phyloP scores from a whole-genome alignment of 345 rosid genomes.

The Citrus sp. region DNA sequence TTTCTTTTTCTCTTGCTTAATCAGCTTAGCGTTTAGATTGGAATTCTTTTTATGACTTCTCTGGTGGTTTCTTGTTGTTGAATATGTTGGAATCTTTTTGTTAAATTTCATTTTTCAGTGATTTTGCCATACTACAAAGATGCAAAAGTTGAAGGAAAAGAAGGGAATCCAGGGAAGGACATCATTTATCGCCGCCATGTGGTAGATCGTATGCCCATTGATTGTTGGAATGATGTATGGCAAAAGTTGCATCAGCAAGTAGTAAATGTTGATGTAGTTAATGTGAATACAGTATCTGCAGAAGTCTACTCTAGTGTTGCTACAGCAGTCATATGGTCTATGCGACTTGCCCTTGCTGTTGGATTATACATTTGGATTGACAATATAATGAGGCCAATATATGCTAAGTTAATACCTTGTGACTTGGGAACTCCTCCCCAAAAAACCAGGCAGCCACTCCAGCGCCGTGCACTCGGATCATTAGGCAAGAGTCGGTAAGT shows the following conservation, averaged over 20 bases:
- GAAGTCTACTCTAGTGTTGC: slow-evolving; percentile 83
- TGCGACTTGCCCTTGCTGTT: slow-evolving; percentile 82
- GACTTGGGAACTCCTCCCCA: slow-evolving; percentile 75
- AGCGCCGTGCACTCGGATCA: slow-evolving; percentile 82
- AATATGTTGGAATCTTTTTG: neutral
- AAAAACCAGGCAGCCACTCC: slow-evolving; percentile 53
- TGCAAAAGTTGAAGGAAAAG: slow-evolving; percentile 38
- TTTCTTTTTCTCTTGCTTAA: neutral
- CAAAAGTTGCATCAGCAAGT: slow-evolving; percentile 84
- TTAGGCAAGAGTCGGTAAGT: slow-evolving; percentile 91
- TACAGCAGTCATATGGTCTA: slow-evolving; percentile 85
- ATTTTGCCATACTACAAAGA: slow-evolving; percentile 83
- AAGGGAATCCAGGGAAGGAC: slow-evolving; percentile 46
- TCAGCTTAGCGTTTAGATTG: neutral
- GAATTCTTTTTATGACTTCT: neutral
- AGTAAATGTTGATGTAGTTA: slow-evolving; percentile 74
- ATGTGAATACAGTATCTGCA: slow-evolving; percentile 74
- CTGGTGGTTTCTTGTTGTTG: neutral
- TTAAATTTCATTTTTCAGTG: slow-evolving; percentile 42
- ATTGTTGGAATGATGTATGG: slow-evolving; percentile 97
- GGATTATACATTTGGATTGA: slow-evolving; percentile 81
- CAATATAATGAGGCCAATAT: slow-evolving; percentile 73
- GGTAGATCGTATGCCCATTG: slow-evolving; percentile 91
- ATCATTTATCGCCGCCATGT: slow-evolving; percentile 77
- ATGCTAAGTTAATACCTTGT: slow-evolving; percentile 87